These are phyloP conservation scores for Falciphora oryzae DNA, from an alignment of 2,329 filamentous ascomycete genomes.

Conservation along the genomic window DNA sequence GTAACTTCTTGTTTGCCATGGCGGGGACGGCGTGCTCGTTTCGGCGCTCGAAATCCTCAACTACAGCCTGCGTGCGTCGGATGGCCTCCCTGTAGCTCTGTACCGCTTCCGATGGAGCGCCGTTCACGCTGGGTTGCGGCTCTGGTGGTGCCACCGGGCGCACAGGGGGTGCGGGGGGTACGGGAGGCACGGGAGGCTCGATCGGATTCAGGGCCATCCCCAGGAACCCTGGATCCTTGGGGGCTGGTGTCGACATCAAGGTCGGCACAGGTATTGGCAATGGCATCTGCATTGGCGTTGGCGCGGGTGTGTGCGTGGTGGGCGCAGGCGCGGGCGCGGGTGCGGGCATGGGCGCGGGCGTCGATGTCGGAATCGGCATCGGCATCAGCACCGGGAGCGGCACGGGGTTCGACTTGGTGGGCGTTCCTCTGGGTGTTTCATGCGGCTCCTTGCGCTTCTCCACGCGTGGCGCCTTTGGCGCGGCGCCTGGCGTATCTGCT, in stretches of 20 bases:
- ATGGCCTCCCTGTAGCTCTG: background rate
- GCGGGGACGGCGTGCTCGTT: background rate
- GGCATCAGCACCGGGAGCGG: background rate
- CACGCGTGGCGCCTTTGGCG: background rate
- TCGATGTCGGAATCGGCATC: background rate
- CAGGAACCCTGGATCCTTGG: background rate
- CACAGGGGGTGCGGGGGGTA: no score
- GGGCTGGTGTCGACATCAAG: background rate
- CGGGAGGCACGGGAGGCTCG: background rate
- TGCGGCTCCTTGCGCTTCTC: constrained; percentile 22
- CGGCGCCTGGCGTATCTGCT: background rate
- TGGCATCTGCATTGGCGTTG: no score
- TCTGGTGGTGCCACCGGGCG: background rate
- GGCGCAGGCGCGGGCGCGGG: no score
- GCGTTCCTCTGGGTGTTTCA: constrained; percentile 15
- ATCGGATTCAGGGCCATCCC: background rate
- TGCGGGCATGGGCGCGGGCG: background rate
- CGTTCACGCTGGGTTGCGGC: no score
- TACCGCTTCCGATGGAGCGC: background rate
- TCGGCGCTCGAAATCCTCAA: background rate
- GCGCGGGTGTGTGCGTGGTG: background rate
- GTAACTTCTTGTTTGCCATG: background rate
- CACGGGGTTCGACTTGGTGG: constrained; percentile 1
- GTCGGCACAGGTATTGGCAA: no score
- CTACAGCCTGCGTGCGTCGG: background rate